Conservation (phyloP, 208 protist species). For the Vickermania spadyakhi region DNA sequence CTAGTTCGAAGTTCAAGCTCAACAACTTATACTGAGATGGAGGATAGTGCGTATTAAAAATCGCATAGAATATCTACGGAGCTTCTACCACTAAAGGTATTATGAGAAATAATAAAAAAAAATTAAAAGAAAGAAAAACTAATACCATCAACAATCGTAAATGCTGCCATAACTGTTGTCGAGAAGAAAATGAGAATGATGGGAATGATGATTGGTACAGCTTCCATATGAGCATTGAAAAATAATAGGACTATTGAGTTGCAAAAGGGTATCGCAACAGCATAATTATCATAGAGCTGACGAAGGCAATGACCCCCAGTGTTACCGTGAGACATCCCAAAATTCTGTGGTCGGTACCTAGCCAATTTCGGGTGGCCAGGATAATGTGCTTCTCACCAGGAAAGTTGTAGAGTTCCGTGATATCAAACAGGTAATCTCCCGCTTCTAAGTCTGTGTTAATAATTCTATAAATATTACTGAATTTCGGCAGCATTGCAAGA, state of each 20-base stretch:
- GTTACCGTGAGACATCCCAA: conserved; percentile 89
- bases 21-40: no score
- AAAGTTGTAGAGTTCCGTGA: conserved; percentile 77
- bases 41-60: no score
- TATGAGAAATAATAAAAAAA: no score
- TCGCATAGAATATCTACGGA: no score
- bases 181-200: no score
- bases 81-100: no score
- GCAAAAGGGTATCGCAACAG: conserved; percentile 7
- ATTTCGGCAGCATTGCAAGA: conserved; percentile 88
- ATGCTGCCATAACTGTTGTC: no score
- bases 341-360: conserved; percentile 93
- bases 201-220: no score
- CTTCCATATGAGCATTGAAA: background rate
- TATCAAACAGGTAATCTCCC: conserved; percentile 87
- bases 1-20: no score
- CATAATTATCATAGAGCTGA: conserved; percentile 24
- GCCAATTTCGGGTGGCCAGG: conserved; percentile 86
- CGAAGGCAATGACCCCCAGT: conserved; percentile 62
- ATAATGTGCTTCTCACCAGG: conserved; percentile 91
- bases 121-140: background rate
- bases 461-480: conserved; percentile 94
- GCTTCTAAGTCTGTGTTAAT: conserved; percentile 69
- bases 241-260: background rate
- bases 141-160: background rate